These are phyloP conservation scores for Salix caprea DNA, from an alignment of 345 rosid genomes.

Conservation along the genomic window DNA sequence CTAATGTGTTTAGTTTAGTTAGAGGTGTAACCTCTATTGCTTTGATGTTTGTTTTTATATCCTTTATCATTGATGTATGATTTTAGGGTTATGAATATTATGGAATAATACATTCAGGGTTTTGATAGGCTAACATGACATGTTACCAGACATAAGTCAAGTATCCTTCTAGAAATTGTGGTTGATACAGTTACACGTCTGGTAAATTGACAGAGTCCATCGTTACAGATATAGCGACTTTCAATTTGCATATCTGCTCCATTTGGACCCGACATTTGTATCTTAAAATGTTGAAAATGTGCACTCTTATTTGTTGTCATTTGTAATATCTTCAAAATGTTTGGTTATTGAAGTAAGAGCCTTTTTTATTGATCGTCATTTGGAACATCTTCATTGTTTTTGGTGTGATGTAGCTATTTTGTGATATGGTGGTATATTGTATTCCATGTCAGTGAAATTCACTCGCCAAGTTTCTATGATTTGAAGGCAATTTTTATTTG, in stretches of 20 bases:
- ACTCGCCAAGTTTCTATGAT: background rate
- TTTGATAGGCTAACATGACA: background rate
- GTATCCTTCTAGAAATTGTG: constrained; percentile 39
- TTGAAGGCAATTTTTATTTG: background rate
- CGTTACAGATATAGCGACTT: constrained; percentile 53
- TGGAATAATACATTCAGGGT: background rate
- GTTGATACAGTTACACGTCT: constrained; percentile 72
- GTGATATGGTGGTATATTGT: background rate
- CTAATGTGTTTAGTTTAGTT: no score
- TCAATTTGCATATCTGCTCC: constrained; percentile 62
- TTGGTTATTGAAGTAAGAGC: no score
- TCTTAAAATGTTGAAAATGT: background rate
- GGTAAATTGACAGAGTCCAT: constrained; percentile 41
- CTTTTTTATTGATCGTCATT: background rate
- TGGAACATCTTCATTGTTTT: background rate
- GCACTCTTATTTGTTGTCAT: background rate
- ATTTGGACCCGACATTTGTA: constrained; percentile 46
- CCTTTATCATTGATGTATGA: no score
- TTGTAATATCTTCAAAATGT: background rate
- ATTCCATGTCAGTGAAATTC: background rate
- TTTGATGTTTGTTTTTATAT: no score
- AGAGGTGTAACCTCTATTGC: background rate
- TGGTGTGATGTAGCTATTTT: background rate
- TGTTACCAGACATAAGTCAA: constrained; percentile 58
- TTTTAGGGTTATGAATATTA: background rate